Percentiles rank a stretch among this genome's conserved stretches.
Evolutionary conservation across 768 basidiomycete genomes (phyloP).

Genomic region (Rhodotorula sphaerocarpa): DNA sequence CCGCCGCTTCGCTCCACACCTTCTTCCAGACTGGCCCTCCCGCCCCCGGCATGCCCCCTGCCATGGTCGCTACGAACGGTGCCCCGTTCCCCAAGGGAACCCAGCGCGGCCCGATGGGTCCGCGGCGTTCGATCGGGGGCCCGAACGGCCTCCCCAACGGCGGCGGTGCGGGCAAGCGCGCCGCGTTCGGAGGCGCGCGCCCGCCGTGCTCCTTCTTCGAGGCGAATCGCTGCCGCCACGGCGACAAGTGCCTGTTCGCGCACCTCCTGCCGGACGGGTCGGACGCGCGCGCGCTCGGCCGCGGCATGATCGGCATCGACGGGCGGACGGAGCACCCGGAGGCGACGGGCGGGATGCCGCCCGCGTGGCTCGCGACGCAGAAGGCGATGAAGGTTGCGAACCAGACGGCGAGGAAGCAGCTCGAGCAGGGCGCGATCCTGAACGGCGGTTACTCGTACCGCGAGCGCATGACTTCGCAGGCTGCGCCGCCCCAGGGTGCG

Average conservation of each 20-base stretch:
- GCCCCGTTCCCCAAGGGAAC: background rate
- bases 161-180: background rate
- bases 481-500: too few species aligned
- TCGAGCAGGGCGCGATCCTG: background rate
- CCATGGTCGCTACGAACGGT: background rate
- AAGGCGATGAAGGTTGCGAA: background rate
- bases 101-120: conserved; percentile 5
- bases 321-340: conserved; percentile 29
- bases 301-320: conserved; percentile 28
- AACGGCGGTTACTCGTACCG: conserved; percentile 18
- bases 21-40: conserved; percentile 29
- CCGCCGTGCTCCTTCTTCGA: conserved; percentile 38
- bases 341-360: conserved; percentile 29
- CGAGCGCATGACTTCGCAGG: conserved; percentile 1
- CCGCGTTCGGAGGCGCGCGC: conserved; percentile 7
- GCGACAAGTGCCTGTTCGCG: conserved; percentile 34
- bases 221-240: conserved; percentile 36
- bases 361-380: conserved; percentile 17
- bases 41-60: background rate
- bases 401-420: background rate
- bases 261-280: conserved; percentile 32
- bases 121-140: background rate
- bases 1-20: conserved; percentile 21
- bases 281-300: conserved; percentile 28
- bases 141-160: background rate